Base-by-base conservation (phyloP, 2,329 filamentous ascomycete genomes). In the Fusarium heterosporum region DNA sequence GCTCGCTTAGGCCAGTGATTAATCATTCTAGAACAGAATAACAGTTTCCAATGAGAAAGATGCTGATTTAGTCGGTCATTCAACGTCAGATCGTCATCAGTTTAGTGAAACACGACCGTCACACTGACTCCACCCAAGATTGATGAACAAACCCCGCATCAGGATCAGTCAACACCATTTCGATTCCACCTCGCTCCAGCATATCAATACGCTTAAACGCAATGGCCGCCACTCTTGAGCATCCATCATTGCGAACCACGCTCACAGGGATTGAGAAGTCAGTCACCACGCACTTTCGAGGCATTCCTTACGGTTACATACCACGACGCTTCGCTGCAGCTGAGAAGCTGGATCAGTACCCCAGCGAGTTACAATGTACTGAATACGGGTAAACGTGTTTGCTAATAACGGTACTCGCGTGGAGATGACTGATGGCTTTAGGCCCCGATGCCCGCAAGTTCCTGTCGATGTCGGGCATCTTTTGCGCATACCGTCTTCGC, bases 361-460 rank as follows among this genome's bases (percentile, higher is more conserved):
- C 57, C 6, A 8, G 6, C 4, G 29, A 30, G 3, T 28, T 63
- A 0, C 29, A 63, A 13, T 63, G 58, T 17, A 63, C 60, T 1
- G 7, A 6, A 2, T 63, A 41, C 17, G 60, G 60, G 60, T 62
- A 28, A 13, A 12, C 0, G 8, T 11, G 2, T 22, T 2, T 11
- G 1, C 2, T n/a, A 3, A 7, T 6, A 2, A 6, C 13, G 8
- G 3, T 16, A 11, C 4, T 11, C 4, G 17, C 9, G 16, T n/a
- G 9, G 8, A 4, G 0, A 6, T 36, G 16, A 9, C 46, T 39
- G 7, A 49, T 16, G 6, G 3, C 5, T 2, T 2, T 0, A 81
- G 79, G 4, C 79, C 80, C 2, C 75, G 75, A 56, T 82, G 81
- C 38, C 81, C 81, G 4, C 81, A 83, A 46, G 71, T 73, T 3